Base-by-base conservation (phyloP, 805 yeast species). In the Saccharomycopsis vini region DNA sequence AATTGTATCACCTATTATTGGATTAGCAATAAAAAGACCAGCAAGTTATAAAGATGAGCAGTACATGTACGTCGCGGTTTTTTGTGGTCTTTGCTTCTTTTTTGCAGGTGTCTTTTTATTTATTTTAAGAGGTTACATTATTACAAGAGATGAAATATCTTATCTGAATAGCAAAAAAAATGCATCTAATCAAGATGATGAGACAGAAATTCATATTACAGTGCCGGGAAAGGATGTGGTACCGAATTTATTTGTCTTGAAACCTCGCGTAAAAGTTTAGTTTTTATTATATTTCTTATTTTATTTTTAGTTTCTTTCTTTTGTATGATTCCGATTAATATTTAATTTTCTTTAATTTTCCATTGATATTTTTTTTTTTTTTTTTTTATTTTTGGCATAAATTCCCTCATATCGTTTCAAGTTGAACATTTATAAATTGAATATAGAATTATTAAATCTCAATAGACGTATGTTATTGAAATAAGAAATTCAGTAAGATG, bases 1-100 rank as follows among this genome's bases (percentile, higher is more conserved):
- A 2, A 57, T 74, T n/a, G 71, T 67, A 1, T 69, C 84, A 1
- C 85, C 85, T 1, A 68, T 78, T 19, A 70, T 79, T 47, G 85
- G 85, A 4, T 64, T 76, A 15, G 59, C 69, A 9, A 61, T 79
- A 38, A 75, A 74, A 45, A 47, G 33, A 21, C 45, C 49, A 4
- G 32, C 24, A 16, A 36, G 45, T 3, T 39, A 31, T 6, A 22
- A 42, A 3, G 29, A 26, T 46, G 52, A 19, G 58, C 44, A 71
- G 52, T 80, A 77, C 59, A 53, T 60, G 19, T 53, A 73, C 49
- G 75, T 81, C 6, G 66, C 79, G 1, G 65, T 79, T 1, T 79
- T 79, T 56, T 72, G 78, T 18, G 87, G 86, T 0, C 55, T 64
- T n/a, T 62, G 72, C 4, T 79, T 72, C 55, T 46, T 73, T 18